Evolutionary conservation across 202 grass and related monocot genomes (phyloP).

Genomic region (Elaeis oleifera): DNA sequence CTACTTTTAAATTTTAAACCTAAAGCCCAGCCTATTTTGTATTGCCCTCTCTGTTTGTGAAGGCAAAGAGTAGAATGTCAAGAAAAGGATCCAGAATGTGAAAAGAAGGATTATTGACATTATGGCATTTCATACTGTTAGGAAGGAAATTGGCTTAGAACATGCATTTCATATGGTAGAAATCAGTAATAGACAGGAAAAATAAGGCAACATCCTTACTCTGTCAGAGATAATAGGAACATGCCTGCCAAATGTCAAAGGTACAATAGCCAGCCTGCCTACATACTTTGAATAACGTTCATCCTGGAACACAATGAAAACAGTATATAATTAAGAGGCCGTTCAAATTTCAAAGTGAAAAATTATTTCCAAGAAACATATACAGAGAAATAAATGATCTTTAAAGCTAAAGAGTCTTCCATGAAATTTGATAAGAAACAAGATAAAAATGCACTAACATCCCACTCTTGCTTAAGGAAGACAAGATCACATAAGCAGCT

Average conservation of each 20-base stretch:
- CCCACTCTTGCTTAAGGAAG: too few relatives aligned
- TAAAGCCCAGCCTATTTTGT: too few relatives aligned
- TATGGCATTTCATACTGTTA: too few relatives aligned
- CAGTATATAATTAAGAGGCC: constrained; percentile 1
- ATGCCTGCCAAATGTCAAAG: constrained; percentile 88
- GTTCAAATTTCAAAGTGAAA: too few relatives aligned
- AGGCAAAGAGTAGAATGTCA: too few relatives aligned
- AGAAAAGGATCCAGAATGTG: too few relatives aligned
- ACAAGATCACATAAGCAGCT: too few relatives aligned
- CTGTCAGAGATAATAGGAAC: constrained; percentile 90
- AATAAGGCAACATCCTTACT: constrained; percentile 34
- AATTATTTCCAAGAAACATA: too few relatives aligned
- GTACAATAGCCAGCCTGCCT: constrained; percentile 84
- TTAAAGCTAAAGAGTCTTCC: background rate
- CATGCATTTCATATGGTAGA: constrained; percentile 9
- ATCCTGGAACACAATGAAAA: constrained; percentile 48
- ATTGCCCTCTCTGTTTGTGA: too few relatives aligned
- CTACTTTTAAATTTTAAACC: too few relatives aligned
- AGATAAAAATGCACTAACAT: background rate
- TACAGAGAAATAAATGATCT: too few relatives aligned
- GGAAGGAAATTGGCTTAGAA: background rate
- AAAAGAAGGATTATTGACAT: too few relatives aligned
- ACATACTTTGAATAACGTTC: constrained; percentile 71
- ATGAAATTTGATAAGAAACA: constrained; percentile 2
- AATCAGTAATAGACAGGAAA: constrained; percentile 18